Evolutionary conservation across 2,329 filamentous ascomycete species (phyloP).

Genomic region (Clonostachys rhizophaga): DNA sequence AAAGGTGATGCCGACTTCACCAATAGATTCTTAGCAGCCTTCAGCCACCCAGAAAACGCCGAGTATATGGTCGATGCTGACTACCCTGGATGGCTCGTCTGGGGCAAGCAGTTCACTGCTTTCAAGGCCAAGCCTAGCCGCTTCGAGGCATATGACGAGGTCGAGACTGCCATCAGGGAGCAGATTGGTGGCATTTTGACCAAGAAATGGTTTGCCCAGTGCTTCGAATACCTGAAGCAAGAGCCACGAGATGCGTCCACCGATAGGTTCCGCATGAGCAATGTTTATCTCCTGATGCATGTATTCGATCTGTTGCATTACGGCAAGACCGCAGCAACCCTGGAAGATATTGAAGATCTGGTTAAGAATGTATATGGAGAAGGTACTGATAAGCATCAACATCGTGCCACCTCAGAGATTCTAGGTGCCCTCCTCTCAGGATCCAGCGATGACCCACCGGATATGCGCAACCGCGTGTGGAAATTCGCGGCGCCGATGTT

Average conservation of each 20-base stretch:
- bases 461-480: conserved; percentile 77
- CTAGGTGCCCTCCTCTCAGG: conserved; percentile 79
- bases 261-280: conserved; percentile 87
- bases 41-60: conserved; percentile 61
- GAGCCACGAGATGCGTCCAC: conserved; percentile 78
- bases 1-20: conserved; percentile 78
- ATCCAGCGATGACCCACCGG: conserved; percentile 70
- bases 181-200: conserved; percentile 80
- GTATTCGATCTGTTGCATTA: conserved; percentile 86
- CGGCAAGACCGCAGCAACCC: conserved; percentile 69
- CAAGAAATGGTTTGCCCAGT: conserved; percentile 79
- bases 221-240: conserved; percentile 93
- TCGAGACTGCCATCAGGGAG: conserved; percentile 68
- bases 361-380: conserved; percentile 77
- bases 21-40: conserved; percentile 68
- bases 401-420: conserved; percentile 92
- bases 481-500: conserved; percentile 86
- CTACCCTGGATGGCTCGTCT: conserved; percentile 93
- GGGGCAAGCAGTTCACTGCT: conserved; percentile 82
- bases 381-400: conserved; percentile 95
- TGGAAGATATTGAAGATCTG: conserved; percentile 84
- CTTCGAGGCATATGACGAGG: conserved; percentile 71
- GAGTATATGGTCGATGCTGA: conserved; percentile 91
- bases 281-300: conserved; percentile 81
- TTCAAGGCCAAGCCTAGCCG: conserved; percentile 66